Conservation (phyloP, 2,329 filamentous ascomycete species). For the Lachnellula occidentalis region DNA sequence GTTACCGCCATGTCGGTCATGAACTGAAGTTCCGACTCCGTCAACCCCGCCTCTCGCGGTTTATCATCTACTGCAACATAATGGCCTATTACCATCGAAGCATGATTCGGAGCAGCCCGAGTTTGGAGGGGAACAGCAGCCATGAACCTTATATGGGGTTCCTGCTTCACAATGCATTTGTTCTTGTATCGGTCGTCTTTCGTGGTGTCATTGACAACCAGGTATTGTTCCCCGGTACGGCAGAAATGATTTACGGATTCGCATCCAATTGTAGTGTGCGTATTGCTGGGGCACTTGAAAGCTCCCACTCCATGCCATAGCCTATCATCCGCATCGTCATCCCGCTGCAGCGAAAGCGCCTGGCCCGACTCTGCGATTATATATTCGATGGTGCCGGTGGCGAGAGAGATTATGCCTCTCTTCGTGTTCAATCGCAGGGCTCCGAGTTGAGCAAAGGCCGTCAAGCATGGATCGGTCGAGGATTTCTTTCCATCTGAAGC, state of each 20-base stretch:
- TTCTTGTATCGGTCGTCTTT: conserved; percentile 35
- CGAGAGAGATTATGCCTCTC: conserved; percentile 40
- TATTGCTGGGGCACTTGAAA: conserved; percentile 7
- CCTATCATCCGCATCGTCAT: conserved; percentile 25
- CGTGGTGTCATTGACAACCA: conserved; percentile 35
- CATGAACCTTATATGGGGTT: conserved; percentile 42
- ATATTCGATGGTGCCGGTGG: conserved; percentile 18
- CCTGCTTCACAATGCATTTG: conserved; percentile 31
- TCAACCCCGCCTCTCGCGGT: conserved; percentile 44
- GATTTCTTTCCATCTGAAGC: conserved; percentile 5
- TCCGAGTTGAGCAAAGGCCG: conserved; percentile 44
- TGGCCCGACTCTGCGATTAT: conserved; percentile 27
- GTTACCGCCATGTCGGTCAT: conserved; percentile 51
- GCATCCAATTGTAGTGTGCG: conserved; percentile 11
- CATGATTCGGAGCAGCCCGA: conserved; percentile 29
- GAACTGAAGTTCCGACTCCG: conserved; percentile 43
- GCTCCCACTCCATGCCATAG: conserved; percentile 27
- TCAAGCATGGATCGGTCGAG: conserved; percentile 37
- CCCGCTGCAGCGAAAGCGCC: conserved; percentile 22
- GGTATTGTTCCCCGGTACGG: conserved; percentile 10
- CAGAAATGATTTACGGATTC: conserved; percentile 18
- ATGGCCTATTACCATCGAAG: conserved; percentile 52
- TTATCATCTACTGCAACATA: conserved; percentile 55
- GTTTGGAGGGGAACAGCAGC: conserved; percentile 57
- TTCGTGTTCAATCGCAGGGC: conserved; percentile 42